A percentile compares a stretch with the other conserved stretches of the same genome.
phyloP scores from a whole-genome alignment of 2,329 filamentous ascomycete genomes.

The Botrytis paeoniae region DNA sequence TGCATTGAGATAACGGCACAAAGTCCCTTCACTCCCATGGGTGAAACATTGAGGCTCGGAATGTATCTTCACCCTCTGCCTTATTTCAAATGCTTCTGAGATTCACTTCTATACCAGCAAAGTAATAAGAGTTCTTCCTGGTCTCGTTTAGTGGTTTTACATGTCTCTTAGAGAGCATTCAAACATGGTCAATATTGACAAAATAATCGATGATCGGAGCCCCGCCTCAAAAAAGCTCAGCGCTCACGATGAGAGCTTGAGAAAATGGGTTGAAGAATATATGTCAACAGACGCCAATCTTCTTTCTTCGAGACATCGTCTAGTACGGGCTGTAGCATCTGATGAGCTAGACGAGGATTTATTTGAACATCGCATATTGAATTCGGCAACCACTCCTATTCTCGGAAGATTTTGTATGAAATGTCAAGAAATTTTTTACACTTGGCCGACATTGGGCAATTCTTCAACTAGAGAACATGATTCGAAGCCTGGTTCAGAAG shows the following conservation, averaged over 20 bases:
- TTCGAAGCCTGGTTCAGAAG: not conserved
- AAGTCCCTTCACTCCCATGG: not conserved
- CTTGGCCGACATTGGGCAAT: not conserved
- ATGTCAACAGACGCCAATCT: not conserved
- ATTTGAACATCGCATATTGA: not conserved
- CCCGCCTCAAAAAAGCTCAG: rapidly evolving
- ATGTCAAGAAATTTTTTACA: not conserved
- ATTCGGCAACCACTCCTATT: not conserved
- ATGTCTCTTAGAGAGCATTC: no score
- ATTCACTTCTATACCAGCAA: no score
- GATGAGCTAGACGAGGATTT: not conserved
- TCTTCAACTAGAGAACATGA: not conserved
- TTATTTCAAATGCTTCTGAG: no score
- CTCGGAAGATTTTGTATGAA: not conserved
- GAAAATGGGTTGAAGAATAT: not conserved
- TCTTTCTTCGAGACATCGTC: rapidly evolving
- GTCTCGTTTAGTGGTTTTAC: no score
- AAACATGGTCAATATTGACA: no score
- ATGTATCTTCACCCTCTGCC: not conserved
- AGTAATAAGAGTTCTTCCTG: no score
- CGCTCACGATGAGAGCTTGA: not conserved
- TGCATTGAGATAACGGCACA: not conserved
- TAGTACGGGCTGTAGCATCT: not conserved
- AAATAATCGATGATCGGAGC: not conserved
- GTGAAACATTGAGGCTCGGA: not conserved